Conservation (phyloP, 768 basidiomycete genomes). For the Scleroderma bovista region DNA sequence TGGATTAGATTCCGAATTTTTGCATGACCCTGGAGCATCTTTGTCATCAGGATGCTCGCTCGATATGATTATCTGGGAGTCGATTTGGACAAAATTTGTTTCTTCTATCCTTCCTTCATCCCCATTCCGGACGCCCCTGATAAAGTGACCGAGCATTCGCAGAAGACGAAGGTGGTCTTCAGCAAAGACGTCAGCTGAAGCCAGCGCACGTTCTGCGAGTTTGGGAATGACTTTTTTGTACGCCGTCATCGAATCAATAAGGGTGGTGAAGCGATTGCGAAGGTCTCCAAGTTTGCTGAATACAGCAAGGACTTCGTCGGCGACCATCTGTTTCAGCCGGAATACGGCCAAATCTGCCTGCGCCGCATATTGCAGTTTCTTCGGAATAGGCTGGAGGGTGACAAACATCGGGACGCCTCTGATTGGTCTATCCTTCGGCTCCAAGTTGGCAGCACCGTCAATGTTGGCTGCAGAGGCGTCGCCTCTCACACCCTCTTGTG, state of each 20-base stretch:
- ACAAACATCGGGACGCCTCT: no score
- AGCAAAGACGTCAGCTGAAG: not conserved
- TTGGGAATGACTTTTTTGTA: not conserved
- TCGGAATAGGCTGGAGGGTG: no score
- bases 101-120: no score
- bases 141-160: not conserved
- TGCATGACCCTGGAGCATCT: no score
- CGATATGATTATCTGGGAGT: no score
- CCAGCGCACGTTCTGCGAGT: not conserved
- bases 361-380: not conserved
- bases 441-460: no score
- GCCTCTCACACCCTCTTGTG: no score
- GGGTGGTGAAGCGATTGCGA: not conserved
- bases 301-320: not conserved
- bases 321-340: not conserved
- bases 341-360: not conserved
- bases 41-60: no score
- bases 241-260: not conserved
- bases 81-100: no score
- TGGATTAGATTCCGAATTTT: no score
- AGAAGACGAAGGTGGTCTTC: not conserved
- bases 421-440: no score
- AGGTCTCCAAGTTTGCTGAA: not conserved
- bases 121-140: not conserved
- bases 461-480: no score